Evolutionary conservation across 2,329 filamentous ascomycete species (phyloP).

Genomic region (Tolypocladium sp.): DNA sequence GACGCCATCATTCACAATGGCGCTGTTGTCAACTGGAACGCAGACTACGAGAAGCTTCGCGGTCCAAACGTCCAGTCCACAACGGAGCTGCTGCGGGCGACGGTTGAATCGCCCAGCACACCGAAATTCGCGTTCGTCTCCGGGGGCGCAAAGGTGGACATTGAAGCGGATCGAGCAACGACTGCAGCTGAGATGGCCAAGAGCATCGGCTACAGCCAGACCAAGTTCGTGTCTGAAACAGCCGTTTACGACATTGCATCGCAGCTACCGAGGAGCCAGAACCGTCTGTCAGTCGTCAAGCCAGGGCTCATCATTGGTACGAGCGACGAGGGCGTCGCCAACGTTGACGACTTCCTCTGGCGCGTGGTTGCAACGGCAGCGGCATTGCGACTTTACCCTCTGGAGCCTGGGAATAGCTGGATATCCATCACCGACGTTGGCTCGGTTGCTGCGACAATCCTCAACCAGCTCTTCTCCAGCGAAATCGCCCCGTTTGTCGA

Average conservation of each 20-base stretch:
- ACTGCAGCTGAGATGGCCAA: background rate
- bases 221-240: slow-evolving; percentile 4
- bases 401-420: background rate
- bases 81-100: background rate
- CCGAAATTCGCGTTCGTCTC: background rate
- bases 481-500: background rate
- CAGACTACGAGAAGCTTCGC: background rate
- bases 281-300: slow-evolving; percentile 9
- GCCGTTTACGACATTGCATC: slow-evolving; percentile 4
- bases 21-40: background rate
- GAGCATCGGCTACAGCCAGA: background rate
- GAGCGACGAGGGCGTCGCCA: slow-evolving; percentile 5
- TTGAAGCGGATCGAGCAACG: background rate
- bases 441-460: background rate
- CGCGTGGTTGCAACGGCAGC: slow-evolving; percentile 3
- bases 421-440: background rate
- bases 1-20: background rate
- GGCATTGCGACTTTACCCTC: background rate
- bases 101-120: background rate
- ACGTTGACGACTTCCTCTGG: slow-evolving; percentile 10
- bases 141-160: background rate
- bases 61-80: background rate
- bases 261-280: slow-evolving; percentile 2
- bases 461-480: background rate
- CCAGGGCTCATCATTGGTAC: slow-evolving; percentile 11